A percentile compares a stretch with the other conserved stretches of the same genome.
Conservation (phyloP, 768 basidiomycete genomes). For the Tricholoma flavovirens region DNA sequence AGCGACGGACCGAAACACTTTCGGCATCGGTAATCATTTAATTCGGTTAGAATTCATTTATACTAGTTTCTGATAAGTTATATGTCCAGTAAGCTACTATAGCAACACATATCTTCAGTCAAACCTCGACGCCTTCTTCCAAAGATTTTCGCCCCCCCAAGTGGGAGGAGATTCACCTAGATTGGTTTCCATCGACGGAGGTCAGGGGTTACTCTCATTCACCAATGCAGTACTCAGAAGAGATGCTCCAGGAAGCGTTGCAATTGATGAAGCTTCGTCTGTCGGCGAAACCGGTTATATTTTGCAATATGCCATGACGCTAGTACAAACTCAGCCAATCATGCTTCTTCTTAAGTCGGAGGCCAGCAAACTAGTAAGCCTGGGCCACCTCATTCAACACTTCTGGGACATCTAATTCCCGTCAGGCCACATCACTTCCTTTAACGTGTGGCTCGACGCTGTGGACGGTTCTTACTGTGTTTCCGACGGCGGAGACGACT, state of each 20-base stretch:
- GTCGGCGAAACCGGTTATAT: constrained; percentile 41
- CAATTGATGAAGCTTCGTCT: constrained; percentile 13
- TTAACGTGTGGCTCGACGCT: constrained; percentile 33
- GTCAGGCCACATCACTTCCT: constrained; percentile 18
- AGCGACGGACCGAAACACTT: constrained; percentile 21
- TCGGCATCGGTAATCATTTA: constrained; percentile 24
- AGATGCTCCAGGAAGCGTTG: constrained; percentile 10
- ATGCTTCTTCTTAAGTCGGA: constrained; percentile 28
- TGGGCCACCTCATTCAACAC: background rate
- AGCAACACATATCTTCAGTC: constrained; percentile 35
- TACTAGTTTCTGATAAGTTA: background rate
- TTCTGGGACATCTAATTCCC: background rate
- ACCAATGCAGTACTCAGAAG: background rate
- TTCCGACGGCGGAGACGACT: constrained; percentile 29
- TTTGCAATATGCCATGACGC: constrained; percentile 39
- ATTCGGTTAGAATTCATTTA: background rate
- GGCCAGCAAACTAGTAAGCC: constrained; percentile 19
- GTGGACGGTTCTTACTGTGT: constrained; percentile 31
- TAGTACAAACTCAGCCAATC: constrained; percentile 27
- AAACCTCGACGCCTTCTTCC: constrained; percentile 38
- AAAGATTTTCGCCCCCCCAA: constrained; percentile 34
- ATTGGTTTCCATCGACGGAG: constrained; percentile 43
- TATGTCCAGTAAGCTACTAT: constrained; percentile 34
- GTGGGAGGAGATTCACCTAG: constrained; percentile 35
- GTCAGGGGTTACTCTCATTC: constrained; percentile 14